phyloP scores from a whole-genome alignment of 257 asterid species.

The Capsicum baccatum region DNA sequence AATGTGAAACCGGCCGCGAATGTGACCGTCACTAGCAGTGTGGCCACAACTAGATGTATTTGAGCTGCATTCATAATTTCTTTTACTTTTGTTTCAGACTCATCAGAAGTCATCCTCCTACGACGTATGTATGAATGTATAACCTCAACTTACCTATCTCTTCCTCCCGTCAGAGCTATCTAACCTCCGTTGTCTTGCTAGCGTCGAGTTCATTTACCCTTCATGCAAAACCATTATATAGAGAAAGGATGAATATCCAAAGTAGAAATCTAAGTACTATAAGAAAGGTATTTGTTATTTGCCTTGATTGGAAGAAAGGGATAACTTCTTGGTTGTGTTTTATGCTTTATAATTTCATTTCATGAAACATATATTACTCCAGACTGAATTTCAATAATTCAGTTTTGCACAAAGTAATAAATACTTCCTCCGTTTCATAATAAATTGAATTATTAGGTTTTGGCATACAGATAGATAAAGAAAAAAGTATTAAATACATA shows the following conservation, averaged over 20 bases:
- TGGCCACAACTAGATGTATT: slow-evolving; percentile 27
- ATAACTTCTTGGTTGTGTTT: neutral
- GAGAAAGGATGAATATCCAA: neutral
- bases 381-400: neutral
- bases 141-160: neutral
- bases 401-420: no score
- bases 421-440: neutral
- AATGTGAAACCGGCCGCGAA: slow-evolving; percentile 33
- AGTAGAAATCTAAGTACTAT: neutral
- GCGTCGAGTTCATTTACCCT: neutral
- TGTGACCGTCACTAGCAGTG: slow-evolving; percentile 18
- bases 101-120: neutral
- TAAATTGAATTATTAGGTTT: no score
- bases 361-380: neutral
- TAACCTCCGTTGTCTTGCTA: neutral
- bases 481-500: no score
- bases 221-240: neutral
- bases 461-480: no score
- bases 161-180: neutral
- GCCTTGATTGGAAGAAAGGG: neutral
- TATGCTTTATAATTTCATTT: neutral
- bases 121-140: neutral
- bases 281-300: neutral
- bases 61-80: slow-evolving; percentile 23
- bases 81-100: neutral